Evolutionary conservation across 345 rosid species (phyloP), one percentile per base, ranked within the genome.

Genomic region (Chamaenerion angustifolium): DNA sequence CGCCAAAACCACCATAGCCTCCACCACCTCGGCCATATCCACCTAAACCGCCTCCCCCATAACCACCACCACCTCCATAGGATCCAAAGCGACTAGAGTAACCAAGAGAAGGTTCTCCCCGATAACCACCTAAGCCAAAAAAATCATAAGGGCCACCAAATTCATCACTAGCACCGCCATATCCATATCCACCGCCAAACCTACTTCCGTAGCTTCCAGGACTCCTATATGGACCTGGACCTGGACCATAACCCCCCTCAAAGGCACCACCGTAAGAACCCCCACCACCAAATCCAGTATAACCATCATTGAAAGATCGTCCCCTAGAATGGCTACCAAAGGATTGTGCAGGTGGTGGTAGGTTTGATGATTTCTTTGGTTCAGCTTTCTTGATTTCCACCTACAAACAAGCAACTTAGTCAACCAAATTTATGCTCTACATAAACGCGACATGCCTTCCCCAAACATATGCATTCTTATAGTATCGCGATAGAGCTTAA

Each of bases 311-410:
- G 67, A 58, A 77, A 56, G 82, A 71, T 68, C 79, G 85, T 46
- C 68, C 60, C 82, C 85, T 80, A 80, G 80, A 71, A 56, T 83
- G 65, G 73, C 82, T 77, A 82, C 93, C 82, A 52, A 73, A 82
- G 4, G 25, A 21, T 21, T 2, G 3, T 45, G 76, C 48, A 67
- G 85, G 67, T 65, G 87, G 82, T 68, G 93, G 85, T 64, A 89
- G 95, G 86, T 81, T 84, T 49, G 85, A 80, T 62, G 80, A 56
- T 87, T 92, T 87, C 95, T 84, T 84, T 80, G 98, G 98, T 87
- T 92, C 98, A 48, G 98, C 98, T 80, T 92, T 92, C 89, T 87
- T 87, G 93, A 92, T 80, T 82, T 92, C 96, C 87, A 87, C 98
- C 97, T 89, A 89, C 94, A 89, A 85, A 76, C 83, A 79, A 89